phyloP scores from a whole-genome alignment of 257 asterid species.

The Gardenia jasminoides region DNA sequence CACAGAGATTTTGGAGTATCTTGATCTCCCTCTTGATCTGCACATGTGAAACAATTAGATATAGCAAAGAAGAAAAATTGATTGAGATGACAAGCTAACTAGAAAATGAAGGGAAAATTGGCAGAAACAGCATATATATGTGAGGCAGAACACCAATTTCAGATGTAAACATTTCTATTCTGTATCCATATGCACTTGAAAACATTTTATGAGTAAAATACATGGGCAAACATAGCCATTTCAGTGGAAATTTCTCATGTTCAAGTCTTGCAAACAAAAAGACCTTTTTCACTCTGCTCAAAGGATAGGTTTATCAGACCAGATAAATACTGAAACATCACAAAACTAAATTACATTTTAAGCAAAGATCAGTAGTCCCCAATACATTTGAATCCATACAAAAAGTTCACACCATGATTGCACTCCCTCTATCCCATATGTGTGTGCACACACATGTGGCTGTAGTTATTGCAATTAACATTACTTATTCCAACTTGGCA shows the following conservation, averaged over 20 bases:
- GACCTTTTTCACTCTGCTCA: not conserved
- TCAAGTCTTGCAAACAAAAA: not conserved
- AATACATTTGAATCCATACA: not conserved
- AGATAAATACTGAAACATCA: not conserved
- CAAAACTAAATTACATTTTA: not conserved
- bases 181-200: not conserved
- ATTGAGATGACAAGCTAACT: not conserved
- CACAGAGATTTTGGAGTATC: constrained; percentile 30
- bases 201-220: not conserved
- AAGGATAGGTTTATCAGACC: not conserved
- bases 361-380: not conserved
- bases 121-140: not conserved
- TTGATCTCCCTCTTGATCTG: constrained; percentile 33
- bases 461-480: not conserved
- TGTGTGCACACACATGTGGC: not conserved
- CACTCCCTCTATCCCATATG: not conserved
- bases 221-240: not conserved
- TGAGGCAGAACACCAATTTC: not conserved
- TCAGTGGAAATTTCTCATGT: not conserved
- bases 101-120: not conserved
- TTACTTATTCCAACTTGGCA: not conserved
- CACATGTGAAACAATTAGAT: not conserved
- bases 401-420: not conserved
- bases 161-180: not conserved
- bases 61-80: not conserved